A percentile compares a stretch with the other conserved stretches of the same genome.
Conservation (phyloP, 1,139 yeast species). For the Zygosaccharomyces sapae region DNA sequence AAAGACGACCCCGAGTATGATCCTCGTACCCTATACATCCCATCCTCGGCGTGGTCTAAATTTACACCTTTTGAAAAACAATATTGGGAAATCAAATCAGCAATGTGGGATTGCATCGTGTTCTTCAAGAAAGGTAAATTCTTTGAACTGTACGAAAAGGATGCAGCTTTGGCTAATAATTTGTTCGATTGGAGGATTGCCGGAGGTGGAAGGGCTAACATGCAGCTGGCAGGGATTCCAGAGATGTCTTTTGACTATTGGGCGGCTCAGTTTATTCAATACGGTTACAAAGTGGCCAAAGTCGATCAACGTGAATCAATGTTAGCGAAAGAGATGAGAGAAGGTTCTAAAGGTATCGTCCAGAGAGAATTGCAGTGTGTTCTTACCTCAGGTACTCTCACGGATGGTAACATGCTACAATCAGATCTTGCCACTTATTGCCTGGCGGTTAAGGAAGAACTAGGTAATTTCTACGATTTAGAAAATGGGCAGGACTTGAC, state of each 20-base stretch:
- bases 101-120: conserved; percentile 96
- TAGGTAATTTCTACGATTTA: conserved; percentile 26
- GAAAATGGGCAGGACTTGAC: conserved; percentile 12
- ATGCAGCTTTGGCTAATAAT: conserved; percentile 86
- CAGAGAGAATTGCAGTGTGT: conserved; percentile 85
- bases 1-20: conserved; percentile 80
- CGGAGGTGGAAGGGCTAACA: conserved; percentile 96
- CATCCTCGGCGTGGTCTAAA: conserved; percentile 83
- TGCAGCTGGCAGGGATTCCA: conserved; percentile 96
- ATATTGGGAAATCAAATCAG: conserved; percentile 92
- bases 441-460: conserved; percentile 67
- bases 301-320: conserved; percentile 91
- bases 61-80: conserved; percentile 95
- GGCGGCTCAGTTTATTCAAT: conserved; percentile 91
- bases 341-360: conserved; percentile 79
- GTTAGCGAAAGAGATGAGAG: conserved; percentile 91
- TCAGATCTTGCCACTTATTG: conserved; percentile 93
- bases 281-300: conserved; percentile 91
- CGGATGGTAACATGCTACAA: conserved; percentile 65
- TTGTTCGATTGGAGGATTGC: conserved; percentile 90
- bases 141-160: conserved; percentile 91
- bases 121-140: conserved; percentile 97
- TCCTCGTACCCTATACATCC: conserved; percentile 81
- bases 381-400: conserved; percentile 89
- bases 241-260: conserved; percentile 97